Percentiles rank a stretch among this genome's conserved stretches.
Conservation (phyloP, 225 moss, liverwort and hornwort species). For the Climacium dendroides region DNA sequence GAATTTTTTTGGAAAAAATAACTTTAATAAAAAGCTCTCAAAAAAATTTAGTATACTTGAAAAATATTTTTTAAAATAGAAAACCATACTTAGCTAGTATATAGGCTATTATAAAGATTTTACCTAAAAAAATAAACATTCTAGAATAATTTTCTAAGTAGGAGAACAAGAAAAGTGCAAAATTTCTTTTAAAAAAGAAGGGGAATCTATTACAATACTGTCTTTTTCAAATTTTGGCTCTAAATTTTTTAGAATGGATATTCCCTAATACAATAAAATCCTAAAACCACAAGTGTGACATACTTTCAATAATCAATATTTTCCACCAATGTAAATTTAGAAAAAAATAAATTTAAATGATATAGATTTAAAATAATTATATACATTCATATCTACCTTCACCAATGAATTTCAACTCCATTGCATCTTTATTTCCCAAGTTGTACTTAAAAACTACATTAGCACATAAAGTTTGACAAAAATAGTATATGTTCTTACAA, state of each 20-base stretch:
- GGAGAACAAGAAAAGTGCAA: not conserved
- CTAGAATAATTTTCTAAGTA: too few species aligned
- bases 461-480: too few species aligned
- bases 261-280: not conserved
- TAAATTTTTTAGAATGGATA: not conserved
- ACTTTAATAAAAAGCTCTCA: not conserved
- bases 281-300: not conserved
- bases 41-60: accelerated
- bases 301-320: not conserved
- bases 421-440: not conserved
- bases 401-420: not conserved
- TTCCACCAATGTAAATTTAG: too few species aligned
- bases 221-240: not conserved
- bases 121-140: not conserved
- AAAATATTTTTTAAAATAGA: not conserved
- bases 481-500: not conserved
- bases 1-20: not conserved
- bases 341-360: not conserved
- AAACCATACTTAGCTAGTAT: too few species aligned
- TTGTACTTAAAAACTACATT: not conserved
- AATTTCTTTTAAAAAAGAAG: not conserved
- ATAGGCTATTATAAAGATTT: not conserved
- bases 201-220: accelerated
- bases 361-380: not conserved
- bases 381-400: not conserved